Evolutionary conservation across 1,284 basidiomycete species (phyloP), one percentile per base, ranked within the genome.

Genomic region (Austroboletus niveus): DNA sequence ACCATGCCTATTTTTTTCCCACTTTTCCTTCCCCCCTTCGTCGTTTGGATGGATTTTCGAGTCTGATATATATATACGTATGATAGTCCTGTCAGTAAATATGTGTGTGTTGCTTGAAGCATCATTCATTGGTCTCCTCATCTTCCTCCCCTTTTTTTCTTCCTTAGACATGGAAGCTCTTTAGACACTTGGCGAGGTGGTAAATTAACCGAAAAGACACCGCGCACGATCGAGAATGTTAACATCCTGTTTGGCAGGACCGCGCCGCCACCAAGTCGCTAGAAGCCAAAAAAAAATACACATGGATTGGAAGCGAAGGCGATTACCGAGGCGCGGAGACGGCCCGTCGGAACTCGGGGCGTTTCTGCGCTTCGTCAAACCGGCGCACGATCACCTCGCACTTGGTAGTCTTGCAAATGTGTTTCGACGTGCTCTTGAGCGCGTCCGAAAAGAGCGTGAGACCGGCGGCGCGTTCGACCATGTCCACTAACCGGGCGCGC

Each of bases 391-490:
- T 76, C 43, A 97, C 81, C 54, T 94, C 83, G 66, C 94, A 97
- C 69, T 88, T 87, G 9, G 89, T 85, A 10, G 85, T 83, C 65
- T 84, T 80, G 78, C 96, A 99, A 44, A 99, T 89, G 63, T 92
- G 88, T 64, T 87, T 93, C 10, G 92, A 86, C n/a, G 76, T 73
- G 22, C 70, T 59, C 70, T 96, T 98, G 63, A 98, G 73, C 30
- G 81, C 80, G 41, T 91, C 85, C 1, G 94, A 92, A 75, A 99
- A 94, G 34, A 99, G 75, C 2, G 82, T 87, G 46, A 99, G 77
- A 0, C 96, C 96, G 0, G 96, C 89, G 5, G 93, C 91, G 27
- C 85, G 84, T 72, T 99, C 97, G 39, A 99, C 94, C 0, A 85
- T 79, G 50, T 65, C 51, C 35, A 55, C 55, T 52, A 27, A 14